Conservation (phyloP, 2,329 filamentous ascomycete genomes). For the Fusarium torulosum region DNA sequence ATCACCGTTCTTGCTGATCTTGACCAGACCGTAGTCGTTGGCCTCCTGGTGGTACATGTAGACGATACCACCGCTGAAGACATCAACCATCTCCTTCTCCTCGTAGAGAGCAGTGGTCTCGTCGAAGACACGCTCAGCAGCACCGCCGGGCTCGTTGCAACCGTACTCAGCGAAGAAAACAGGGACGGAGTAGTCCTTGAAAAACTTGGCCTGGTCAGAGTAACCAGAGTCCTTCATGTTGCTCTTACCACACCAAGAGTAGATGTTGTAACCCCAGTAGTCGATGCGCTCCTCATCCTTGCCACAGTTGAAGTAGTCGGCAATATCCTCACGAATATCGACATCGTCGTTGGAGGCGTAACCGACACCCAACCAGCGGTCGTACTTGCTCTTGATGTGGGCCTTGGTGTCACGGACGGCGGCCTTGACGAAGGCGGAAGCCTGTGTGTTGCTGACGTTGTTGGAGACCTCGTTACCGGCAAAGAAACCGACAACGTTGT, state of each 20-base stretch:
- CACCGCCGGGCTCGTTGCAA: slow-evolving; percentile 78
- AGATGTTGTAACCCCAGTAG: slow-evolving; percentile 99
- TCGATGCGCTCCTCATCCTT: slow-evolving; percentile 76
- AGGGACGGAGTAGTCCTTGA: slow-evolving; percentile 88
- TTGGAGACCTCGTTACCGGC: slow-evolving; percentile 98
- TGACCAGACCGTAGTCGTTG: slow-evolving; percentile 89
- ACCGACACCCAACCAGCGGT: slow-evolving; percentile 87
- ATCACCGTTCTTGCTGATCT: slow-evolving; percentile 64
- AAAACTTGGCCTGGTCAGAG: slow-evolving; percentile 85
- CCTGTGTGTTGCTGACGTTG: slow-evolving; percentile 85
- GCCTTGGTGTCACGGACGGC: slow-evolving; percentile 96
- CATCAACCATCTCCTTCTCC: slow-evolving; percentile 80
- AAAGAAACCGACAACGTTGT: slow-evolving; percentile 97
- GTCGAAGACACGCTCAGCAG: slow-evolving; percentile 80
- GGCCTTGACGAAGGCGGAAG: slow-evolving; percentile 96
- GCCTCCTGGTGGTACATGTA: slow-evolving; percentile 97
- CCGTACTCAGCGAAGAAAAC: slow-evolving; percentile 99
- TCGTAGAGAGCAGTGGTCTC: slow-evolving; percentile 88
- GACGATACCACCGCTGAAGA: slow-evolving; percentile 96
- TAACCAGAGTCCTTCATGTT: slow-evolving; percentile 83
- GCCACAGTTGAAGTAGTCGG: slow-evolving; percentile 96
- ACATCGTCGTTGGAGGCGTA: slow-evolving; percentile 97
- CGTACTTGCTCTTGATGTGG: slow-evolving; percentile 85
- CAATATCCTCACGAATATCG: slow-evolving; percentile 82
- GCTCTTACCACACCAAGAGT: slow-evolving; percentile 96